These are phyloP conservation scores for Heterococcus sp. DNA, from an alignment of 108 stramenopile species.

Conservation along the genomic window DNA sequence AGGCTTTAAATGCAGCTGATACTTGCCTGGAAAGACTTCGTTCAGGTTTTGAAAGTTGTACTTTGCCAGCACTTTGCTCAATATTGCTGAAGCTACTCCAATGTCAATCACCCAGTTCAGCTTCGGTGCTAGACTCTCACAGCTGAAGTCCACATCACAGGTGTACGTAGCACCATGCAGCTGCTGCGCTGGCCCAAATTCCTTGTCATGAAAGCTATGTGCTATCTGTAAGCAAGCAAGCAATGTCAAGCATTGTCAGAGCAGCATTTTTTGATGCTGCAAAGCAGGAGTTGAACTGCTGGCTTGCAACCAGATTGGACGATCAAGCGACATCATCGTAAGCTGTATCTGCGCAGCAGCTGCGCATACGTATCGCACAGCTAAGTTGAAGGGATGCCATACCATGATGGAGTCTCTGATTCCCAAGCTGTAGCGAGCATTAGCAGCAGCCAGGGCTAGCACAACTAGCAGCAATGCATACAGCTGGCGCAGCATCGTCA, in stretches of 20 bases:
- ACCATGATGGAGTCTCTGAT: conserved; percentile 84
- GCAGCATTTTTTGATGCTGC: too few species aligned
- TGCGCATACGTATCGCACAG: too few species aligned
- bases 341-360: too few species aligned
- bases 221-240: conserved; percentile 59
- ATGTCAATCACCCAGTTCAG: conserved; percentile 92
- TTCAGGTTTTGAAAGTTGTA: conserved; percentile 88
- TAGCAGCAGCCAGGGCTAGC: neutral
- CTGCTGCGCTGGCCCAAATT: conserved; percentile 81
- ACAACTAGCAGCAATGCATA: neutral
- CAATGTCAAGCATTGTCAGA: neutral
- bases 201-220: conserved; percentile 75
- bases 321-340: too few species aligned
- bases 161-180: conserved; percentile 90
- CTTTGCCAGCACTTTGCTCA: conserved; percentile 65
- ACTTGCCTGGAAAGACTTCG: conserved; percentile 68
- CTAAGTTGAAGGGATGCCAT: too few species aligned
- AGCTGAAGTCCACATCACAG: conserved; percentile 79
- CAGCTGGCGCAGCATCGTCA: neutral
- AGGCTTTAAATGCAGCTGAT: too few species aligned
- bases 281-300: too few species aligned
- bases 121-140: conserved; percentile 58
- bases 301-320: too few species aligned
- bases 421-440: conserved; percentile 65
- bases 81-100: conserved; percentile 73